These are phyloP conservation scores for Cyclocybe cylindracea DNA, from an alignment of 768 basidiomycete genomes.

Conservation along the genomic window DNA sequence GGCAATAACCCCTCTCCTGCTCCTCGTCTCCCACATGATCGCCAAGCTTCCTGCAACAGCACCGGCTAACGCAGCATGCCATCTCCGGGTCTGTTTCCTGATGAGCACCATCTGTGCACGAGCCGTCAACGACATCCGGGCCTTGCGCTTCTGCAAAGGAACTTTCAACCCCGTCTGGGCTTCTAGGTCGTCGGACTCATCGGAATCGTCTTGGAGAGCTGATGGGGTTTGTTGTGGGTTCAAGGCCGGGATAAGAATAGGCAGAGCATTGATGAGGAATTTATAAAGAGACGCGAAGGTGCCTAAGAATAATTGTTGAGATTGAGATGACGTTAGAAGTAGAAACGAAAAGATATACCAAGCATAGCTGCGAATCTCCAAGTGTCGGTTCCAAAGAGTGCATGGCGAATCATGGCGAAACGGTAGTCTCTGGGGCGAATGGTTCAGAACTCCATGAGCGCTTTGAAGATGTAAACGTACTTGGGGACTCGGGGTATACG, in stretches of 20 bases:
- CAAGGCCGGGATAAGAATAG: conserved; percentile 62
- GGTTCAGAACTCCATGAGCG: neutral
- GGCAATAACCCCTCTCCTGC: conserved; percentile 65
- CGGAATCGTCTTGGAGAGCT: conserved; percentile 26
- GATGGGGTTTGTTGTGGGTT: conserved; percentile 25
- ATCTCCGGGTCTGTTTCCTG: conserved; percentile 66
- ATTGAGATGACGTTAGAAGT: neutral
- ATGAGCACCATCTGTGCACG: conserved; percentile 65
- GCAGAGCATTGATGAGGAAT: conserved; percentile 74
- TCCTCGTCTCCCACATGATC: conserved; percentile 76
- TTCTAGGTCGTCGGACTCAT: conserved; percentile 27
- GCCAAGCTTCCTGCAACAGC: conserved; percentile 71
- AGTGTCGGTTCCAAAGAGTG: conserved; percentile 82
- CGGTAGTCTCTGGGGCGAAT: conserved; percentile 52
- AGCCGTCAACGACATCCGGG: conserved; percentile 62
- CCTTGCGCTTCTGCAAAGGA: conserved; percentile 35
- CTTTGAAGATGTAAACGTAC: conserved; percentile 38
- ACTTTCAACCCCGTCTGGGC: conserved; percentile 27
- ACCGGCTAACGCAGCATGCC: conserved; percentile 83
- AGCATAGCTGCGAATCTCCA: conserved; percentile 88
- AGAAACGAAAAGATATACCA: conserved; percentile 42
- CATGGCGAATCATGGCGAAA: conserved; percentile 70
- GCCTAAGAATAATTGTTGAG: conserved; percentile 38
- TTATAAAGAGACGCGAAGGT: conserved; percentile 81
- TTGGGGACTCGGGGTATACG: conserved; percentile 65